Evolutionary conservation across 768 basidiomycete species (phyloP), one percentile per base, ranked within the genome.

Genomic region (Boletus subcaerulescens): DNA sequence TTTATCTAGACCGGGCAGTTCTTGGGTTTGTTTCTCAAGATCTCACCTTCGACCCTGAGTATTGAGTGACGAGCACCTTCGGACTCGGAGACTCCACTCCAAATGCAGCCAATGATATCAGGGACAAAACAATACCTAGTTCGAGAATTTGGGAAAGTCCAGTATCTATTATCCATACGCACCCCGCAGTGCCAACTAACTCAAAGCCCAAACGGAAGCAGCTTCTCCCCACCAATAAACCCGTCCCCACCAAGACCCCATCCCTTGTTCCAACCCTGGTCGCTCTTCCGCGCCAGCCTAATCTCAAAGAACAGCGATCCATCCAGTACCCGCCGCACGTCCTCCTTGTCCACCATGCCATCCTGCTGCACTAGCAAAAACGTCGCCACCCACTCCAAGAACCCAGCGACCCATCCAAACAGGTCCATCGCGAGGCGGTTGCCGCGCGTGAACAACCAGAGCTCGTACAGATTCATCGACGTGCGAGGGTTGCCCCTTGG

Each of bases 271-370:
- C 68, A 70, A 1, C 68, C 67, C 3, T 36, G 53, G 36, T 39
- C 52, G 2, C 39, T 58, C 46, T 32, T 43, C 20, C 71, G 57
- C 22, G 65, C 65, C n/a, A 49, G 40, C 14, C 57, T 62, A 14
- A 76, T 59, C 45, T 76, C 69, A 48, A 67, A 71, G 56, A 74
- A 75, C 18, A 73, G 51, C 44, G 69, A 71, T 11, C 76, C 78
- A 35, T 79, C 77, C 24, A 76, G 70, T 14, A 78, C 60, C 2
- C 69, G 72, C 2, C 75, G 66, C 17, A 79, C 68, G 52, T 77
- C 74, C 36, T 78, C 76, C 61, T 76, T 75, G 43, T 65, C 65
- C 43, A 79, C 63, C 45, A 67, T 54, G 9, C 77, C 76, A 26
- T 77, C 68, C 42, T 61, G 61, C 0, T 77, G 78, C 61, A 78